Evolutionary conservation across 768 basidiomycete species (phyloP).

Genomic region (Russula griseocarnosa): DNA sequence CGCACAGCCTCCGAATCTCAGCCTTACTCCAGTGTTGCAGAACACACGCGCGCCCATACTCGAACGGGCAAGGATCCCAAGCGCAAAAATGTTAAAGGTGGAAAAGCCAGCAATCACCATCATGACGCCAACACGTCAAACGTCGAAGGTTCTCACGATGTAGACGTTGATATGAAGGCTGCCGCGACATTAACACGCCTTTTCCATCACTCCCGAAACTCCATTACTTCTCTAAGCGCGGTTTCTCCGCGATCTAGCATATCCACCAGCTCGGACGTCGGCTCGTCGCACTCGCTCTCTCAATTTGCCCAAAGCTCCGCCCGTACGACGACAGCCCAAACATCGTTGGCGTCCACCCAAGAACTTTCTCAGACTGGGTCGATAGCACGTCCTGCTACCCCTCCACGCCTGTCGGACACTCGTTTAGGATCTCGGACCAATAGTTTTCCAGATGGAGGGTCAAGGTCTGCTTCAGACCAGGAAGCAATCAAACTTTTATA

Average conservation of each 20-base stretch:
- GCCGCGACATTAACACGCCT: conserved; percentile 76
- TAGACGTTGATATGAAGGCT: conserved; percentile 75
- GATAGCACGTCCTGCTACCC: conserved; percentile 35
- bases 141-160: conserved; percentile 41
- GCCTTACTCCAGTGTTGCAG: conserved; percentile 25
- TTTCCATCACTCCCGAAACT: conserved; percentile 59
- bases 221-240: conserved; percentile 47
- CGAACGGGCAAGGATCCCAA: conserved; percentile 18
- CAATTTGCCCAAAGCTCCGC: conserved; percentile 68
- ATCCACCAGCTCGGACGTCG: conserved; percentile 61
- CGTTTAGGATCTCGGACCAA: conserved; percentile 27
- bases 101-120: conserved; percentile 11
- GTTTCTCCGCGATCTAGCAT: conserved; percentile 71
- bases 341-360: conserved; percentile 40
- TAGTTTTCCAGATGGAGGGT: conserved; percentile 30
- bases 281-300: conserved; percentile 57
- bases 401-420: conserved; percentile 34
- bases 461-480: conserved; percentile 51
- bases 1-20: conserved; percentile 18
- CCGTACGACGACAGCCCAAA: conserved; percentile 43
- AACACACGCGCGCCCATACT: conserved; percentile 28
- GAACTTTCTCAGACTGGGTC: conserved; percentile 39
- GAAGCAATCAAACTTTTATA: conserved; percentile 87
- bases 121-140: conserved; percentile 14
- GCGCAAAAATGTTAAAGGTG: conserved; percentile 17